Percentiles rank a stretch among this genome's conserved stretches.
phyloP scores from a whole-genome alignment of 495 filamentous ascomycete species.

The Letharia lupina region DNA sequence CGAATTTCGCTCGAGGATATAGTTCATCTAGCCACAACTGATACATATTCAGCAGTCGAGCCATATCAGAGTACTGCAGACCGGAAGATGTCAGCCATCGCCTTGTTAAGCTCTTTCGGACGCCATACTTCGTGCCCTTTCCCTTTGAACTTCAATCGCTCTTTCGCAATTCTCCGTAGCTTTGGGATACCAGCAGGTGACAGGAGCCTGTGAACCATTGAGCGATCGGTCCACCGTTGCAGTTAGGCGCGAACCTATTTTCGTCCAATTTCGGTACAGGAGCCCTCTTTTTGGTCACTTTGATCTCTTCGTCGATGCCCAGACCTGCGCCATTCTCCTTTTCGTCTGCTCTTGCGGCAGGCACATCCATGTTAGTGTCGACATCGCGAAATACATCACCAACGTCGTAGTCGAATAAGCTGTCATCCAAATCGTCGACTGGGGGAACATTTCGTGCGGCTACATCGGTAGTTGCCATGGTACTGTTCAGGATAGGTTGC shows the following conservation, averaged over 20 bases:
- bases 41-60: constrained; percentile 78
- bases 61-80: constrained; percentile 71
- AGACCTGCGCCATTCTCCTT: constrained; percentile 37
- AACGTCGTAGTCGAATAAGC: constrained; percentile 62
- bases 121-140: constrained; percentile 79
- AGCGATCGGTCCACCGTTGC: neutral
- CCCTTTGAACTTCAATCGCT: constrained; percentile 72
- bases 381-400: constrained; percentile 42
- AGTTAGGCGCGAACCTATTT: constrained; percentile 42
- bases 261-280: constrained; percentile 85
- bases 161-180: constrained; percentile 59
- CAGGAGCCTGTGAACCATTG: constrained; percentile 48
- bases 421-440: constrained; percentile 43
- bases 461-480: constrained; percentile 20
- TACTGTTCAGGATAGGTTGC: neutral
- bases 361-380: constrained; percentile 28
- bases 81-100: constrained; percentile 9
- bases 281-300: constrained; percentile 62
- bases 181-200: constrained; percentile 77
- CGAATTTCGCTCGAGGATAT: constrained; percentile 88
- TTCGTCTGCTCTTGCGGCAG: constrained; percentile 31
- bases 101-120: constrained; percentile 11
- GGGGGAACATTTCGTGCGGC: constrained; percentile 22
- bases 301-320: constrained; percentile 82
- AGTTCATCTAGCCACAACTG: constrained; percentile 96